phyloP scores from a whole-genome alignment of 2,329 filamentous ascomycete genomes.

The Onygenales sp. region DNA sequence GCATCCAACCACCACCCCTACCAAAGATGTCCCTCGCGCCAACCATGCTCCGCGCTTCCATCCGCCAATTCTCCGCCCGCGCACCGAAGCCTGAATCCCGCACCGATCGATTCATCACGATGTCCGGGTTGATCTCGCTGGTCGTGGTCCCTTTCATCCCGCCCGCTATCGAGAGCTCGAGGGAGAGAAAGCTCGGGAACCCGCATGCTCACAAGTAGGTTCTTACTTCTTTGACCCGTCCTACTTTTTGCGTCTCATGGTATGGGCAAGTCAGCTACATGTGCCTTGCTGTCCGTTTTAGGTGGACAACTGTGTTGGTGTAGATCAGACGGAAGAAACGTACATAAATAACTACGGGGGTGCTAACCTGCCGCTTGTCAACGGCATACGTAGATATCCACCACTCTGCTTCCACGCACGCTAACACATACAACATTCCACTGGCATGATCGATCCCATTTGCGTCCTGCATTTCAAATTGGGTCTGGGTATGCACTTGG shows the following conservation, averaged over 20 bases:
- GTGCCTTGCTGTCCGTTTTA: too few relatives aligned
- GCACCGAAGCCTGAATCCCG: slow-evolving; percentile 24
- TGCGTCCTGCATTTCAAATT: too few relatives aligned
- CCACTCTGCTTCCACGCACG: slow-evolving; percentile 35
- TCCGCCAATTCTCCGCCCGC: slow-evolving; percentile 37
- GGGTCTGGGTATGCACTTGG: too few relatives aligned
- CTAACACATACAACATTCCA: slow-evolving; percentile 10
- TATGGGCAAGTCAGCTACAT: too few relatives aligned
- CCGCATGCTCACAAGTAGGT: slow-evolving; percentile 19
- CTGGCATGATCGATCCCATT: too few relatives aligned
- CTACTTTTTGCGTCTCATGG: not conserved
- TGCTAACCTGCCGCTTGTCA: not conserved
- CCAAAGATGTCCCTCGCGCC: slow-evolving; percentile 13
- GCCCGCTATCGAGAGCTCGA: slow-evolving; percentile 37
- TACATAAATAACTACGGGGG: too few relatives aligned
- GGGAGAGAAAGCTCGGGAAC: slow-evolving; percentile 29
- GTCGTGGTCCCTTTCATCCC: slow-evolving; percentile 38
- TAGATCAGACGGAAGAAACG: too few relatives aligned
- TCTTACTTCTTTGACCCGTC: not conserved
- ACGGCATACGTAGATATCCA: slow-evolving; percentile 21
- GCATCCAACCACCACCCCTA: not conserved
- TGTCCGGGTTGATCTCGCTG: slow-evolving; percentile 32
- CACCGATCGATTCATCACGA: slow-evolving; percentile 30
- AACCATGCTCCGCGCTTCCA: slow-evolving; percentile 24
- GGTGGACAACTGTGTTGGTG: too few relatives aligned